Base-by-base conservation (phyloP, 495 filamentous ascomycete genomes). In the Aspergillus baeticus region DNA sequence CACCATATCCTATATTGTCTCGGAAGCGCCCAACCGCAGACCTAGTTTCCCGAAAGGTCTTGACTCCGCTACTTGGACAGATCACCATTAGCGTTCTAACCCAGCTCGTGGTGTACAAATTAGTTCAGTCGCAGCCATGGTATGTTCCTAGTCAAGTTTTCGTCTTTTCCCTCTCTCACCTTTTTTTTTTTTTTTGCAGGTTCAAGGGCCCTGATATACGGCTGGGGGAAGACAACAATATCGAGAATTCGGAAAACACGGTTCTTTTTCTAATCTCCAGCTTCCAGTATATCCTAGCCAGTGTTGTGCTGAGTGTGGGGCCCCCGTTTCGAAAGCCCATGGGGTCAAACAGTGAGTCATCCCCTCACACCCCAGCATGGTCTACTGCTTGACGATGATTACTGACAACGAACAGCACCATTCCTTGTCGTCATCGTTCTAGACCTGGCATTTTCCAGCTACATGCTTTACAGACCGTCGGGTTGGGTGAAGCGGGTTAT, bases 281-380 rank as follows among this genome's bases (percentile, higher is more conserved):
- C 62, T 98, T 89, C 65, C 92, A 98, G 69, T 99, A 99, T 70
- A 92, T 94, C 37, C 77, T 96, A 33, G 84, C 90, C 1, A 95
- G 88, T 13, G 79, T 97, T 53, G 88, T 98, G 13, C 78, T 98
- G 13, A 96, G 87, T 61, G 89, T 93, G 39, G 95, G 95, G 6
- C 82, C 83, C 15, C 95, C 95, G 8, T 99, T 95, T 71, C 79
- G 95, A 46, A 88, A 91, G 63, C 76, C 84, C 10, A 91, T 96
- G 80, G 74, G 75, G 20, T 76, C 85, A 39, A 99, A 98, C 69
- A 79, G 90, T 92, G 68, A 73, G 87, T 63, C 44, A 7, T 17
- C 35, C 55, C 6, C 57, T 50, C 17, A 21, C 6, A 11, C 10
- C n/a, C n/a, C n/a, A n/a, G n/a, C n/a, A n/a, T n/a, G n/a, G n/a